Evolutionary conservation across 2,329 filamentous ascomycete genomes (phyloP), one percentile per base, ranked within the genome.

Genomic region (Madurella fahalii): DNA sequence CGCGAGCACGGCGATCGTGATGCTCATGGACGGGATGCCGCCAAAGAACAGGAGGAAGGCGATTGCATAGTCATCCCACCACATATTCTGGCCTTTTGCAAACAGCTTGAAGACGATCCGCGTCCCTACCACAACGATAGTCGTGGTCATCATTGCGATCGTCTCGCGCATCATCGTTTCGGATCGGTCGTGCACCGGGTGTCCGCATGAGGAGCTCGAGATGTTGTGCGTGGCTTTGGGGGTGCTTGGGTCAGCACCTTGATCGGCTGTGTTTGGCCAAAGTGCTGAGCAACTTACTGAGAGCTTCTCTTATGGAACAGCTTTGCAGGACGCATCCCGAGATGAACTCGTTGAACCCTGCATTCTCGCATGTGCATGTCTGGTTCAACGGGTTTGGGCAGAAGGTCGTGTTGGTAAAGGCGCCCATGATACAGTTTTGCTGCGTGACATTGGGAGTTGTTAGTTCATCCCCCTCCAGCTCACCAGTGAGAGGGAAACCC

Each of bases 31-130:
- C 1, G 61, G 62, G 1, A 63, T 40, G 11, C 53, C 59, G 30
- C 56, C 16, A n/a, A 61, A 2, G 5, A 61, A n/a, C 13, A 58
- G 49, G 9, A 47, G 5, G 5, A 50, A 18, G n/a, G 62, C 41
- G 16, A 59, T 42, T 17, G 50, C 47, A 48, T 59, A 63, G 52
- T 64, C 62, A 20, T 64, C 62, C 9, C 48, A 20, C 20, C 50
- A 50, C 12, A 62, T n/a, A 5, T 52, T 53, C 2, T 46, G 50
- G 47, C 50, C 48, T 0, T 46, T 55, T 13, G 53, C 48, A 2
- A 57, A 41, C 1, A 52, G 11, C 40, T 60, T 59, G 48, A 62
- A 61, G 30, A 18, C 39, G 9, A 63, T n/a, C 11, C 61, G 49
- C 16, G 48, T 9, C 4, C 47, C 37, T 4, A 51, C 51, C 1